Base-by-base conservation (phyloP, 2,329 filamentous ascomycete genomes). In the Fusarium sulawesiense region DNA sequence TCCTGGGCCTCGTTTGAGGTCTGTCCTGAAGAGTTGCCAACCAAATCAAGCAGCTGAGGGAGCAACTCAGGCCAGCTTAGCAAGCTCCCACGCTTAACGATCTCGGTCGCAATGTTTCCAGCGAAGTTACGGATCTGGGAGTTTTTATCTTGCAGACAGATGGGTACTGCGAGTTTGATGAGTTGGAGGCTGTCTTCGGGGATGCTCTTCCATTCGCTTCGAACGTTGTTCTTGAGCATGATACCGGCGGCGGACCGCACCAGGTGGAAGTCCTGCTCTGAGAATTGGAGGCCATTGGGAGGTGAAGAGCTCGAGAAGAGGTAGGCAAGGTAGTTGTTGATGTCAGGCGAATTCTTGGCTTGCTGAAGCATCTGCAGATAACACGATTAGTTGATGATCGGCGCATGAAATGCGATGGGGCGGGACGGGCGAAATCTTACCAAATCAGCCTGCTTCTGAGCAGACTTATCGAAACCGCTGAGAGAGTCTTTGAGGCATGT, bases 301-400 rank as follows among this genome's bases (percentile, higher is more conserved):
- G 86, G 83, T 69, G 89, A 86, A 60, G 88, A 79, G 74, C 88
- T 93, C 64, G 92, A 93, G 81, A 97, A 93, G 68, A 99, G 88
- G 81, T 92, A 98, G 73, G 93, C 92, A 46, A 99, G 90, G 81
- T 99, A 99, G 83, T 98, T 98, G 84, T 97, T 95, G 84, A 98
- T 93, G 80, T 98, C 95, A 50, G 94, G 94, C 13, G 93, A 96
- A 55, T 86, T 83, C 79, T 93, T 97, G 66, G 95, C 96, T 83
- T 97, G 92, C 72, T 89, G 86, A 75, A 99, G 92, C 93, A 98
- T 97, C 96, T 98, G 75, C 55, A 66, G 50, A 60, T 50, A 55
- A 51, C 51, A 53, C 47, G 63, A 72, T 77, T 67, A 77, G 74
- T 53, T 63, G 23, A 34, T 14, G 51, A 47, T 48, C 53, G 48